A percentile compares a stretch with the other conserved stretches of the same genome.
These are phyloP conservation scores for Yamadazyma sp. DNA, from an alignment of 805 yeast species.

Conservation along the genomic window DNA sequence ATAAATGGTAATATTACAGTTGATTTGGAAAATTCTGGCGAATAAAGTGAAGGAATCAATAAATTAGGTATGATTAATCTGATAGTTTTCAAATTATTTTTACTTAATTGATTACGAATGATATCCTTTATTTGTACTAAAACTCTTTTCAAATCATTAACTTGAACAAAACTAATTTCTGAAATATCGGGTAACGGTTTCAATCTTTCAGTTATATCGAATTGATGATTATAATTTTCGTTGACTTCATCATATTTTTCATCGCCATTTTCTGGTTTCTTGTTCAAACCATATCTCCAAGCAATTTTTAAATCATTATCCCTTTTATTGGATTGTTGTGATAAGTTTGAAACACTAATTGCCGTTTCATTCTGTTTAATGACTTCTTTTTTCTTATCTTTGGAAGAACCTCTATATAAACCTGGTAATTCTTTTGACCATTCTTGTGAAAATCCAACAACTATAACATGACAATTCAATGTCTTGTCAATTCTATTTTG, in stretches of 20 bases:
- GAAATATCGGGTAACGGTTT: slow-evolving; percentile 61
- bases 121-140: slow-evolving; percentile 43
- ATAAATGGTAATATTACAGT: slow-evolving; percentile 56
- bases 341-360: slow-evolving; percentile 65
- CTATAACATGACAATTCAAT: slow-evolving; percentile 57
- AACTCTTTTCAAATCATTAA: slow-evolving; percentile 21
- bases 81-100: slow-evolving; percentile 47
- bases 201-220: slow-evolving; percentile 73
- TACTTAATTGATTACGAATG: slow-evolving; percentile 29
- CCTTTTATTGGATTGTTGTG: slow-evolving; percentile 23
- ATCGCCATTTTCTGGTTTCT: slow-evolving; percentile 21
- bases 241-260: slow-evolving; percentile 22
- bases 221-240: slow-evolving; percentile 59
- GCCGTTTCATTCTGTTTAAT: slow-evolving; percentile 57
- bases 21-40: slow-evolving; percentile 46
- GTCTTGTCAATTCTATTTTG: slow-evolving; percentile 51
- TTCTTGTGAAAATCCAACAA: slow-evolving; percentile 52
- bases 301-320: slow-evolving; percentile 74
- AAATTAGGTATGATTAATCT: slow-evolving; percentile 75
- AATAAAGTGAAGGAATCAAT: slow-evolving; percentile 73
- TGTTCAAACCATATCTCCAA: slow-evolving; percentile 77
- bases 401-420: slow-evolving; percentile 62
- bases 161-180: slow-evolving; percentile 58
- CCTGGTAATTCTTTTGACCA: slow-evolving; percentile 81
- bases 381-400: slow-evolving; percentile 60